Evolutionary conservation across 108 stramenopile genomes (phyloP).

Genomic region (Skeletonema potamos): DNA sequence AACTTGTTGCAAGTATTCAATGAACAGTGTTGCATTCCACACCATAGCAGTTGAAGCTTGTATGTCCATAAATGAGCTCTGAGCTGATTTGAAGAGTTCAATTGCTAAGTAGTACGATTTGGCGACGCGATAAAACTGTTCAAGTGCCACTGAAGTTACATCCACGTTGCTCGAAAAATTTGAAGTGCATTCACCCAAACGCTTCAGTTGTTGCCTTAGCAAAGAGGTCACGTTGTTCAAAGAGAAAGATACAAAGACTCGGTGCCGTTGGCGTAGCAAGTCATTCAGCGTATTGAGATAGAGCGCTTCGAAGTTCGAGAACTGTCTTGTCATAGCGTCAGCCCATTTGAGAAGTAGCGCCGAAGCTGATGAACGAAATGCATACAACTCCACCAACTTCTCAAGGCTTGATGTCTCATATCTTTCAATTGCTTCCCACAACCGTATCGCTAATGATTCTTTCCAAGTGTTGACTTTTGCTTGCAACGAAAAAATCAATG

Average conservation of each 20-base stretch:
- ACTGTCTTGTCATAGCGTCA: neutral
- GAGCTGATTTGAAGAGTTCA: neutral
- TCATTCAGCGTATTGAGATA: neutral
- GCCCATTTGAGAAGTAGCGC: neutral
- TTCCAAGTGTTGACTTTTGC: neutral
- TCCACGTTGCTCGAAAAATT: neutral
- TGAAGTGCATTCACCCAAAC: neutral
- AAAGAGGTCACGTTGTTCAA: neutral
- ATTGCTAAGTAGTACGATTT: neutral
- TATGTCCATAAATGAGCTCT: neutral
- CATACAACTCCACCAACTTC: neutral
- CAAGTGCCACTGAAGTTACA: constrained; percentile 2
- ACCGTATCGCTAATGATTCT: neutral
- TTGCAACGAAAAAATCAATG: neutral
- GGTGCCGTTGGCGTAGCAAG: neutral
- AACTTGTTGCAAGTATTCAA: neutral
- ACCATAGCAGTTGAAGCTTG: neutral
- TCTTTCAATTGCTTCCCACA: neutral
- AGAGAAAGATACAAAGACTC: neutral
- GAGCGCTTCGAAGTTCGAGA: neutral
- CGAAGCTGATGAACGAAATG: neutral
- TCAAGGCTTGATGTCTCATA: neutral
- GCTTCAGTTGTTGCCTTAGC: neutral
- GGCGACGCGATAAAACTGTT: constrained; percentile 6
- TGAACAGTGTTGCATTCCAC: constrained; percentile 12